Evolutionary conservation across 2,329 filamentous ascomycete genomes (phyloP).

Genomic region (Epichloe baconii): DNA sequence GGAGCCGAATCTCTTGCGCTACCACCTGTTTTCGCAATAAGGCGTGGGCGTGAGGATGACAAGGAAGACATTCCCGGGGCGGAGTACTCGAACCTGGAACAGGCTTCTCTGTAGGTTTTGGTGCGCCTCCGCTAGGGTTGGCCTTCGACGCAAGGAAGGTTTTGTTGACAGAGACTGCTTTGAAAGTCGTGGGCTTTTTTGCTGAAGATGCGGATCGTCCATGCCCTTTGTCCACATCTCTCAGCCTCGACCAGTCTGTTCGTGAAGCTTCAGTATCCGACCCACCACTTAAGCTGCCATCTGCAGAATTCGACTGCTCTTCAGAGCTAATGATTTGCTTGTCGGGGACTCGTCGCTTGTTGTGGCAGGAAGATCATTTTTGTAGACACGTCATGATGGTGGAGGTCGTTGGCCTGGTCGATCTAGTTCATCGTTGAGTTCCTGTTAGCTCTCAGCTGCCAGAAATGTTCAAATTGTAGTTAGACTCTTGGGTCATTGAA

Average conservation of each 20-base stretch:
- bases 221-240: slow-evolving; percentile 46
- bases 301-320: slow-evolving; percentile 46
- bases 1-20: slow-evolving; percentile 40
- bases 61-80: slow-evolving; percentile 32
- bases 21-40: slow-evolving; percentile 63
- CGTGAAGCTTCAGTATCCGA: slow-evolving; percentile 66
- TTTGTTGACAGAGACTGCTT: slow-evolving; percentile 75
- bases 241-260: slow-evolving; percentile 38
- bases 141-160: slow-evolving; percentile 68
- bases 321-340: slow-evolving; percentile 46
- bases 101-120: slow-evolving; percentile 40
- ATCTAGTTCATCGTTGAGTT: slow-evolving; percentile 7
- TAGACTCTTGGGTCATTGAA: neutral
- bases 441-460: neutral
- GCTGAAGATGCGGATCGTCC: slow-evolving; percentile 43
- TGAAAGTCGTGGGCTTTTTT: slow-evolving; percentile 72
- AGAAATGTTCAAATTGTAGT: neutral
- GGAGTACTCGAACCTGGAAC: slow-evolving; percentile 32
- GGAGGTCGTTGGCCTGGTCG: slow-evolving; percentile 32
- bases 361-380: slow-evolving; percentile 33
- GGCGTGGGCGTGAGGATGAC: slow-evolving; percentile 49
- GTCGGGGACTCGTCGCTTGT: slow-evolving; percentile 37
- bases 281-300: slow-evolving; percentile 58
- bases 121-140: slow-evolving; percentile 26
- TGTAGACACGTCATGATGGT: slow-evolving; percentile 26